Evolutionary conservation across 441 rosid species (phyloP).

Genomic region (Adansonia grandidieri): DNA sequence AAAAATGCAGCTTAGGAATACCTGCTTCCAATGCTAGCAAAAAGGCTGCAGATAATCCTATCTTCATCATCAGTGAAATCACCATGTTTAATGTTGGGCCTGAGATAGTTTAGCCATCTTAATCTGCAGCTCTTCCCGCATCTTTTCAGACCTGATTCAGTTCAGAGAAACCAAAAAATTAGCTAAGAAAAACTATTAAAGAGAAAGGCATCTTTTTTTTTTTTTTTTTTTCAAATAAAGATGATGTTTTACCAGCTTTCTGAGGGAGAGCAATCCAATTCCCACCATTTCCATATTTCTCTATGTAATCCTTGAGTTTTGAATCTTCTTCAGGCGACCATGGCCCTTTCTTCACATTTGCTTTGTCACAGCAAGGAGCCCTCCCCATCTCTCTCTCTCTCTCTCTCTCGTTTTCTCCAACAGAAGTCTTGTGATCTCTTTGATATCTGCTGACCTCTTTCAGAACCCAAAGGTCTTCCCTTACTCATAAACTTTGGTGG

Average conservation of each 20-base stretch:
- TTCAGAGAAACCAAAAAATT: slow-evolving; percentile 9
- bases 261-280: slow-evolving; percentile 74
- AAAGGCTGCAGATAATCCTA: slow-evolving; percentile 55
- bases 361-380: slow-evolving; percentile 76
- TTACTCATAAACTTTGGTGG: slow-evolving; percentile 28
- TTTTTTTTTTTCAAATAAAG: too few species aligned
- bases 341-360: slow-evolving; percentile 75
- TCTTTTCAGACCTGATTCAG: slow-evolving; percentile 56
- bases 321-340: slow-evolving; percentile 77
- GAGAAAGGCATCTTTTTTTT: background rate
- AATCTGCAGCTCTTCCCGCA: slow-evolving; percentile 80
- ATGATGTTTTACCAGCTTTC: slow-evolving; percentile 57
- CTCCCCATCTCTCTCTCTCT: slow-evolving; percentile 50
- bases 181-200: background rate
- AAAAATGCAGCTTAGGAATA: too few species aligned
- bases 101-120: slow-evolving; percentile 76
- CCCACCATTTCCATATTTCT: slow-evolving; percentile 60
- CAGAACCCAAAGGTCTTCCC: slow-evolving; percentile 23
- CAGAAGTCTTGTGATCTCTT: slow-evolving; percentile 23
- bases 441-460: slow-evolving; percentile 28
- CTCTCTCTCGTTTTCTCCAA: slow-evolving; percentile 19
- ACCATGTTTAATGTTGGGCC: slow-evolving; percentile 82
- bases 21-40: slow-evolving; percentile 76
- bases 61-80: slow-evolving; percentile 71
- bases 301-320: slow-evolving; percentile 63